These are phyloP conservation scores for Curvularia eragrostidis DNA, from an alignment of 2,329 filamentous ascomycete genomes.

Conservation along the genomic window DNA sequence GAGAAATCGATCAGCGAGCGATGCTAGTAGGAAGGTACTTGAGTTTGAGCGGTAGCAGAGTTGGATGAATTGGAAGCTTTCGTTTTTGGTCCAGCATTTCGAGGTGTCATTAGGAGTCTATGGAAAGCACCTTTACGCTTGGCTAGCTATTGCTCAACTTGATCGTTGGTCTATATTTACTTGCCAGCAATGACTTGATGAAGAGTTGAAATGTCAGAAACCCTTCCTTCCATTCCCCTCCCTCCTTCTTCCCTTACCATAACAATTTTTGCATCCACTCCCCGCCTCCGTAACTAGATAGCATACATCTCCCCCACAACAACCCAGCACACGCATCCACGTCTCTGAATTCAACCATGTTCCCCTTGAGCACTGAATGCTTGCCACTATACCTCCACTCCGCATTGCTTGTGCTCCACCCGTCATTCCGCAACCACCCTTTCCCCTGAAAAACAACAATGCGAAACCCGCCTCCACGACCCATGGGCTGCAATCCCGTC, in stretches of 20 bases:
- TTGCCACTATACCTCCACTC: slow-evolving; percentile 4
- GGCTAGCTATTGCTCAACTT: not conserved
- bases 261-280: not conserved
- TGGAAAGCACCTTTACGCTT: slow-evolving; percentile 2
- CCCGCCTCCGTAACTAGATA: not conserved
- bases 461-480: slow-evolving; percentile 6
- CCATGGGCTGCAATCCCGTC: slow-evolving; percentile 8
- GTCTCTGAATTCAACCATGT: not conserved
- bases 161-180: not conserved
- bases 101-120: slow-evolving; percentile 8
- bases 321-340: not conserved
- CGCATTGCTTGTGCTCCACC: not conserved
- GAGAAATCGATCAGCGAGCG: slow-evolving; percentile 42
- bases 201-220: not conserved
- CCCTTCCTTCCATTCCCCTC: not conserved
- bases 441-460: slow-evolving; percentile 8
- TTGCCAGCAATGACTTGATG: not conserved
- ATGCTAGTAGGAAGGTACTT: slow-evolving; percentile 46
- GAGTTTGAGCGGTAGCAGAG: slow-evolving; percentile 48
- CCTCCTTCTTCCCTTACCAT: not conserved
- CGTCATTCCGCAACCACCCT: slow-evolving; percentile 4
- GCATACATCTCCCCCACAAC: not conserved
- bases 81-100: not conserved
- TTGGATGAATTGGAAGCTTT: not conserved
- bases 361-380: not conserved